Conservation (phyloP, 2,329 filamentous ascomycete genomes). For the Arthrobotrys megalospora region DNA sequence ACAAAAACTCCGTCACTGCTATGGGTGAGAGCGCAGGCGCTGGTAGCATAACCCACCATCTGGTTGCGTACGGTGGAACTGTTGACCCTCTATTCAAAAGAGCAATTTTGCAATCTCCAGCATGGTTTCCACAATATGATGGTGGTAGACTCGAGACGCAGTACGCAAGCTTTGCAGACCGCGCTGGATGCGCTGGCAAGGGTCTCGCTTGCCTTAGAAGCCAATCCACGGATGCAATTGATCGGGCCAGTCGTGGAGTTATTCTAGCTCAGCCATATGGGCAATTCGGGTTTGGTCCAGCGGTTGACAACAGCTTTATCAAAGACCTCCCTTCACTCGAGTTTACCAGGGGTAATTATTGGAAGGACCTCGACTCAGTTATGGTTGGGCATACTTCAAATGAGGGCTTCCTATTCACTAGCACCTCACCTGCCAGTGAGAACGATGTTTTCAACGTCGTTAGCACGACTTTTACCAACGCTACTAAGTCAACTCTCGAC, state of each 20-base stretch:
- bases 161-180: conserved; percentile 61
- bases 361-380: conserved; percentile 66
- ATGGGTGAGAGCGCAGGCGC: conserved; percentile 72
- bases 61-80: conserved; percentile 69
- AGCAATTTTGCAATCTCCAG: conserved; percentile 66
- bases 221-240: conserved; percentile 62
- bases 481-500: conserved; percentile 36
- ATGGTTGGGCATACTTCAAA: conserved; percentile 66
- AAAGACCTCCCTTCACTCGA: conserved; percentile 66
- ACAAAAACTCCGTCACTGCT: conserved; percentile 69
- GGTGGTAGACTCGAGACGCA: conserved; percentile 51
- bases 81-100: conserved; percentile 69
- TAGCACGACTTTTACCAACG: conserved; percentile 63
- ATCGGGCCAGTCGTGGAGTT: conserved; percentile 64
- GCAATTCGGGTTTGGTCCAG: conserved; percentile 66
- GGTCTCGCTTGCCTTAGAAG: conserved; percentile 66
- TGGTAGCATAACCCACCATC: conserved; percentile 71
- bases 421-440: conserved; percentile 61
- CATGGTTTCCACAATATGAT: conserved; percentile 63
- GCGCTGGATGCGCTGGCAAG: conserved; percentile 66
- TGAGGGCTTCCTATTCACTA: conserved; percentile 65
- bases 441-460: conserved; percentile 60
- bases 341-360: conserved; percentile 65
- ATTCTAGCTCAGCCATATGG: conserved; percentile 63
- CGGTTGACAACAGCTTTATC: conserved; percentile 66